phyloP scores from a whole-genome alignment of 2,329 filamentous ascomycete species.

The Boeremia lycopersici region DNA sequence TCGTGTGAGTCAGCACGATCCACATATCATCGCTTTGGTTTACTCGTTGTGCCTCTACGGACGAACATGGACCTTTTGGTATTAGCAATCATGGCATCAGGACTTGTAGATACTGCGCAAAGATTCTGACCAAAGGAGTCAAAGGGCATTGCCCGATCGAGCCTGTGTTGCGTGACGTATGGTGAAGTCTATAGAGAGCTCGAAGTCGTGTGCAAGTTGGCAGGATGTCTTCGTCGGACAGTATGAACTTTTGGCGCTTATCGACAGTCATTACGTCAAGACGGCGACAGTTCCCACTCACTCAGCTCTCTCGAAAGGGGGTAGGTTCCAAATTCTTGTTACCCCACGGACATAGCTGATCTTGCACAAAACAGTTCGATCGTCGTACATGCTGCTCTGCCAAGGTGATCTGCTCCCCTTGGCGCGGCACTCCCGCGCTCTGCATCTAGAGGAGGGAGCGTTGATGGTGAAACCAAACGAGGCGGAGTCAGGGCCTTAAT shows the following conservation, averaged over 20 bases:
- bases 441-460: conserved; percentile 1
- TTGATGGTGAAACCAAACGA: conserved; percentile 4
- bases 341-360: conserved; percentile 3
- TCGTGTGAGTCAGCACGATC: too few relatives aligned
- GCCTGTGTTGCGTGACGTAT: too few relatives aligned
- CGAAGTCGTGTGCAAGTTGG: too few relatives aligned
- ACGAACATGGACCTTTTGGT: neutral
- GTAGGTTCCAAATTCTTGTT: neutral
- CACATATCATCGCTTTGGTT: neutral
- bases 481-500: conserved; percentile 2
- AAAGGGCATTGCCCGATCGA: too few relatives aligned
- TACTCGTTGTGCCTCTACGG: neutral
- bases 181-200: too few relatives aligned
- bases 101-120: neutral
- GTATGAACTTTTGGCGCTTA: too few relatives aligned
- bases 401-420: conserved; percentile 30
- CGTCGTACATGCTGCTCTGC: conserved; percentile 21
- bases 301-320: neutral
- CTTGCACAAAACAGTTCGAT: conserved; percentile 14
- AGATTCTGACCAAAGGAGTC: too few relatives aligned
- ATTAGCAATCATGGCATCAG: neutral
- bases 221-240: too few relatives aligned
- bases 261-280: neutral
- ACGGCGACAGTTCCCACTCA: neutral
- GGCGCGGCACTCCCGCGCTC: conserved; percentile 22